Evolutionary conservation across 371 early-diverging fungal species (phyloP), one percentile per base, ranked within the genome.

Genomic region (Lichtheimia corymbifera): DNA sequence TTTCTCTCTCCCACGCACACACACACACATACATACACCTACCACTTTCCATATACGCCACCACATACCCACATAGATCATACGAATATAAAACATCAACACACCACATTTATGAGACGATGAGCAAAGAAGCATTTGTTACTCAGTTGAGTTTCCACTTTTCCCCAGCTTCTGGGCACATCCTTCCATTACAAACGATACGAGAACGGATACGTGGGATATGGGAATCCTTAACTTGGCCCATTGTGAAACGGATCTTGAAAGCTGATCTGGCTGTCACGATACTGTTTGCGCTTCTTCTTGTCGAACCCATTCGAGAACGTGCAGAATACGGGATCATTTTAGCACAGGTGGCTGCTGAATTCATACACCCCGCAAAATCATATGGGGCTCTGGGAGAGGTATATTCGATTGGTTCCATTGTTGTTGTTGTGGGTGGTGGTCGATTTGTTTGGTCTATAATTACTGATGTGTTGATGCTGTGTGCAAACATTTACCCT

Each of bases 211-310:
- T 80, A 14, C 44, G 28, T n/a, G 68, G 66, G 4, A 59, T 77
- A 20, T 77, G 77, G 74, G 50, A 71, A 47, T 68, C 71, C 5
- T 35, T 77, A 15, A 70, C 71, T 13, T 80, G 80, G 80, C 73
- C 75, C 5, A 59, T 72, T 4, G 50, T 71, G 15, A 66, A 68
- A 52, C 75, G 71, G n/a, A 71, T 80, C 14, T 18, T 80, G 7
- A 80, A 80, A 54, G 75, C 77, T 14, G 73, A 80, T 59, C 61
- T 74, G 54, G 77, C 77, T 9, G 71, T 77, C 2, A 74, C 75
- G 1, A 64, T 77, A 28, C 66, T 73, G 2, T 63, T 80, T 30
- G 67, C 65, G 1, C 47, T 80, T n/a, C 20, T 73, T 5, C 27
- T 74, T 30, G 49, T 71, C 12, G 65, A 77, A 28, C 65, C 77